Percentiles rank a stretch among this genome's conserved stretches.
Conservation (phyloP, 352 stramenopile genomes). For the Phytophthora sojae region DNA sequence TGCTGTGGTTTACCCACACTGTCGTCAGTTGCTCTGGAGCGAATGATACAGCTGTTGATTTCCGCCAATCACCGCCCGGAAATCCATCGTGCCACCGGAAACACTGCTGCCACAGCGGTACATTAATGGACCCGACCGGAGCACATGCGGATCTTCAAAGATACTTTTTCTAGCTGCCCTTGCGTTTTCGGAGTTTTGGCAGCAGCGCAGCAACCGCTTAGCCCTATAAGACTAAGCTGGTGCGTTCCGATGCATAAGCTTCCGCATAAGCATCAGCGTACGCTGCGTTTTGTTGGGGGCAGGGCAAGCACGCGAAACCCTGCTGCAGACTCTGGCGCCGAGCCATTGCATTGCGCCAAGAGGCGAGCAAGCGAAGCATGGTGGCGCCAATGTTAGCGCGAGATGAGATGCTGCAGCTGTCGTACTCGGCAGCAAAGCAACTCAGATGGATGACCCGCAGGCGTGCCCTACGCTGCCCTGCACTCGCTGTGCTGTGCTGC, state of each 20-base stretch:
- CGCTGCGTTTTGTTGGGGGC: background rate
- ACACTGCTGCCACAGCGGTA: background rate
- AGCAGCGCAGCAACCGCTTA: background rate
- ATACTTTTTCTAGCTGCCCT: background rate
- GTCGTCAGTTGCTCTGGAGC: constrained; percentile 6
- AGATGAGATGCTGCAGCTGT: background rate
- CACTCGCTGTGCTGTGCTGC: background rate
- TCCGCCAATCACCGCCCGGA: background rate
- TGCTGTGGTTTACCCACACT: constrained; percentile 1
- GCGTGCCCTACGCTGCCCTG: too few species aligned
- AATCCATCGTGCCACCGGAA: background rate
- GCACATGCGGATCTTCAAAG: background rate
- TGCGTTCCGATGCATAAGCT: too few species aligned
- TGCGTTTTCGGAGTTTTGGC: background rate
- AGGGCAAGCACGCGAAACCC: background rate
- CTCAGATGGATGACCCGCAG: too few species aligned
- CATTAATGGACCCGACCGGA: too few species aligned
- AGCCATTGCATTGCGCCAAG: too few species aligned
- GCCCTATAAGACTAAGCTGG: background rate
- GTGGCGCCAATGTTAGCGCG: too few species aligned
- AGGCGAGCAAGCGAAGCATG: too few species aligned
- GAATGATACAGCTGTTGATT: background rate
- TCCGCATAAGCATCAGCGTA: too few species aligned
- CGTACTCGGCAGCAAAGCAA: too few species aligned
- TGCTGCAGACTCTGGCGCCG: background rate